phyloP scores from a whole-genome alignment of 2,329 filamentous ascomycete species.

The Alternaria burnsii region DNA sequence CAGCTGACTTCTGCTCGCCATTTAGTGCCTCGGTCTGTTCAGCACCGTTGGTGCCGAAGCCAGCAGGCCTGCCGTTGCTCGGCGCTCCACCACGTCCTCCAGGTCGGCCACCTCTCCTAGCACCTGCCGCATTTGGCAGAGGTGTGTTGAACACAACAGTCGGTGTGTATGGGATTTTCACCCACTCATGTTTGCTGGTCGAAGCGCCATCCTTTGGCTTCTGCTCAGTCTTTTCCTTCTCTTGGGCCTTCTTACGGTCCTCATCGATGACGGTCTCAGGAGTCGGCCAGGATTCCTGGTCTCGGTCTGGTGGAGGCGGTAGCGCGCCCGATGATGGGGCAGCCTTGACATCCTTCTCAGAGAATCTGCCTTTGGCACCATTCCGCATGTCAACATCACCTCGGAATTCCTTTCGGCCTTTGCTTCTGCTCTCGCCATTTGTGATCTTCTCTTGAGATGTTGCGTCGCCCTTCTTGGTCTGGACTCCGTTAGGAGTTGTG shows the following conservation, averaged over 20 bases:
- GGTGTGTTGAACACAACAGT: conserved; percentile 88
- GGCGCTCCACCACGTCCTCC: conserved; percentile 65
- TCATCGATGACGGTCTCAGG: conserved; percentile 81
- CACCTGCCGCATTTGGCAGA: conserved; percentile 62
- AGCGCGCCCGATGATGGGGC: conserved; percentile 33
- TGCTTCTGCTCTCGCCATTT: conserved; percentile 29
- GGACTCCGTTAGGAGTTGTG: conserved; percentile 29
- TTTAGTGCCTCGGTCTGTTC: conserved; percentile 46
- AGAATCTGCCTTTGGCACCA: conserved; percentile 33
- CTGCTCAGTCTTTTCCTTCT: conserved; percentile 73
- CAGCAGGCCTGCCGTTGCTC: conserved; percentile 60
- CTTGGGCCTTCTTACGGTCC: conserved; percentile 74
- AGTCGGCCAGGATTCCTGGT: conserved; percentile 88
- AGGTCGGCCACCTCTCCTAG: conserved; percentile 54
- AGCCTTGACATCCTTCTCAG: conserved; percentile 42
- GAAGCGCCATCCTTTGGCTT: conserved; percentile 64
- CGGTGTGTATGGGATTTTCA: conserved; percentile 81
- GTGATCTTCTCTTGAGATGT: conserved; percentile 31
- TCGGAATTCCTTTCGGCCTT: conserved; percentile 38
- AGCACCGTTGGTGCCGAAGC: conserved; percentile 51
- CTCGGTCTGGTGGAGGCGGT: conserved; percentile 72
- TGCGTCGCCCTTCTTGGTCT: conserved; percentile 37
- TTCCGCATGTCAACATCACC: conserved; percentile 40
- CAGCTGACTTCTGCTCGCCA: conserved; percentile 40
- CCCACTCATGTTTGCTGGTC: conserved; percentile 81